Evolutionary conservation across 495 filamentous ascomycete genomes (phyloP), one percentile per base, ranked within the genome.

Genomic region (Xylaria bambusicola): DNA sequence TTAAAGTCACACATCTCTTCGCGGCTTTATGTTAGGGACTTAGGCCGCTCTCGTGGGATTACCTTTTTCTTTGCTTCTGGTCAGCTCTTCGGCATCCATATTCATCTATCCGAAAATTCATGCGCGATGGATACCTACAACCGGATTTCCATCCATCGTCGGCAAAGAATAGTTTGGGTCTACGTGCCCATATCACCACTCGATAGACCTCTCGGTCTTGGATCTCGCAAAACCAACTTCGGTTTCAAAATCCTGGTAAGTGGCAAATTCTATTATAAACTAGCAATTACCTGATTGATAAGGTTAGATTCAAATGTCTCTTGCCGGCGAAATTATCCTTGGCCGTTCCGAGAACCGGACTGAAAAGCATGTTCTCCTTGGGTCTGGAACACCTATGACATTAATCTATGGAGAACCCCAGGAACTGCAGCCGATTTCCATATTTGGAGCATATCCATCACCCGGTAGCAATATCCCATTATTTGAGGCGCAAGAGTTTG

Each of bases 331-430:
- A 44, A 17, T 44, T 21, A 44, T 44, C 17, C 41, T 44, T 21
- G 17, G 41, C 6, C 18, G 41, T 44, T 44, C 41, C 17, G 41
- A 44, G 41, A 20, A 18, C 18, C n/a, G 18, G 10, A n/a, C n/a
- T 44, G 41, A 44, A 44, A 21, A 44, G 41, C 41, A 44, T 44
- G 41, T 20, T 44, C 41, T 44, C 41, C 41, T 44, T n/a, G 41
- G 41, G 41, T 44, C 41, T 44, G 41, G 41, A 44, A 44, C 41
- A 44, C 41, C 41, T 44, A 44, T 44, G 17, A 20, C 17, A 20
- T 21, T 44, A 21, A 44, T 44, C 18, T 44, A 44, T 44, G 41
- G 18, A 20, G 41, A 44, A 20, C 41, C 41, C 41, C 41, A 44
- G 41, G 41, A 44, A 44, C 18, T 44, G 4, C 13, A 44, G 41